Percentiles rank a stretch among this genome's conserved stretches.
phyloP scores from a whole-genome alignment of 2,329 filamentous ascomycete species.

The Furcasterigmium furcatum region DNA sequence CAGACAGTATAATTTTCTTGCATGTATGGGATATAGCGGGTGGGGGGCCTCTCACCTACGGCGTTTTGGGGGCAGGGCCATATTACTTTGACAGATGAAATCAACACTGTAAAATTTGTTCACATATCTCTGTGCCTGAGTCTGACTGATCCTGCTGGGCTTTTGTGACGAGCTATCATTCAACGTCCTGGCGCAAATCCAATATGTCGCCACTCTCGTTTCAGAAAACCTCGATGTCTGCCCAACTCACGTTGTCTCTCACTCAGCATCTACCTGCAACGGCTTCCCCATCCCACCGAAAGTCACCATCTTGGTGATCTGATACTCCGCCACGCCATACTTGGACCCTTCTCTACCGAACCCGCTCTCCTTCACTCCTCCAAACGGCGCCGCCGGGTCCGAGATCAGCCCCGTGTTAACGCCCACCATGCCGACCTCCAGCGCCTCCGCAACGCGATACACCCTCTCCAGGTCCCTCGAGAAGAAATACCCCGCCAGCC shows the following conservation, averaged over 20 bases:
- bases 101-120: background rate
- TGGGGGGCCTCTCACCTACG: background rate
- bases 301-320: slow-evolving; percentile 63
- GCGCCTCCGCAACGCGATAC: slow-evolving; percentile 59
- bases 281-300: slow-evolving; percentile 14
- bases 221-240: too few relatives aligned
- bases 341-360: slow-evolving; percentile 77
- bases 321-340: slow-evolving; percentile 76
- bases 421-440: slow-evolving; percentile 86
- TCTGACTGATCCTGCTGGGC: too few relatives aligned
- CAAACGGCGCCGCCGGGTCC: slow-evolving; percentile 61
- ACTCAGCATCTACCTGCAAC: too few relatives aligned
- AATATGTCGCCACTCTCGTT: too few relatives aligned
- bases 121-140: background rate
- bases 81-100: background rate
- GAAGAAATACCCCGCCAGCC: slow-evolving; percentile 93
- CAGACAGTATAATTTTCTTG: background rate
- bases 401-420: slow-evolving; percentile 72
- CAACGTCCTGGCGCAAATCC: too few relatives aligned
- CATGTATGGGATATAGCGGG: background rate
- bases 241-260: too few relatives aligned
- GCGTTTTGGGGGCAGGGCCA: background rate
- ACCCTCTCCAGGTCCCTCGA: slow-evolving; percentile 59
- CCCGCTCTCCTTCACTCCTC: slow-evolving; percentile 79
- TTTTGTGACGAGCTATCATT: too few relatives aligned